Evolutionary conservation across 2,329 filamentous ascomycete species (phyloP), one percentile per base, ranked within the genome.

Genomic region (Ascochyta pisi): DNA sequence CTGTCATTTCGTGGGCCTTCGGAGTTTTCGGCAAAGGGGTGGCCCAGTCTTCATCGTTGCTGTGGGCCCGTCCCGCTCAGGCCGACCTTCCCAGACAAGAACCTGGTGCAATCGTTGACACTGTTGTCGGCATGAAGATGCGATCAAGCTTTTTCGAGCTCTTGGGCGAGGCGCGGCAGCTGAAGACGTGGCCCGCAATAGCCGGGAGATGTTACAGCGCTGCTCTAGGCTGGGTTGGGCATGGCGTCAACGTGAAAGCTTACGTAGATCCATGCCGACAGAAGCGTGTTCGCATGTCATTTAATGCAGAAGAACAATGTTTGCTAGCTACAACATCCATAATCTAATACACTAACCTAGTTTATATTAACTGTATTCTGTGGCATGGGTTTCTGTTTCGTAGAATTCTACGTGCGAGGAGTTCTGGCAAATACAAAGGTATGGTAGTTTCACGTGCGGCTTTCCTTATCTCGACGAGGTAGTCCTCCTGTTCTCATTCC

Each of bases 11-110:
- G 19, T 39, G 48, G 53, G 47, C 46, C 22, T 48, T 48, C 53
- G 53, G 53, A 29, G 29, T 41, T 4, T 39, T 56, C 53, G 53
- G 53, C 53, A 56, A 38, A 43, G 33, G 38, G 38, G 53, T 47
- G 53, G 37, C 34, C 50, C 53, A 34, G 37, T 51, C 26, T 42
- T 50, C 48, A 40, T 56, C 24, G 42, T 13, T 35, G 47, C 47
- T 43, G 53, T 51, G 53, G 53, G 53, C 6, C 43, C 19, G 37
- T 43, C 38, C 53, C 47, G 47, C 48, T 34, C 42, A 33, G 7
- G 47, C 47, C 38, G 47, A 38, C 42, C 46, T 15, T 48, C 22
- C 46, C 53, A 47, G 24, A 50, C 47, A 19, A 42, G 4, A 37
- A 38, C 33, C 43, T 56, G 47, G n/a, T 51, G n/a, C 47, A 43